Percentiles rank a stretch among this genome's conserved stretches.
Evolutionary conservation across 2,329 filamentous ascomycete genomes (phyloP).

Genomic region (Bimuria novae-zelandiae): DNA sequence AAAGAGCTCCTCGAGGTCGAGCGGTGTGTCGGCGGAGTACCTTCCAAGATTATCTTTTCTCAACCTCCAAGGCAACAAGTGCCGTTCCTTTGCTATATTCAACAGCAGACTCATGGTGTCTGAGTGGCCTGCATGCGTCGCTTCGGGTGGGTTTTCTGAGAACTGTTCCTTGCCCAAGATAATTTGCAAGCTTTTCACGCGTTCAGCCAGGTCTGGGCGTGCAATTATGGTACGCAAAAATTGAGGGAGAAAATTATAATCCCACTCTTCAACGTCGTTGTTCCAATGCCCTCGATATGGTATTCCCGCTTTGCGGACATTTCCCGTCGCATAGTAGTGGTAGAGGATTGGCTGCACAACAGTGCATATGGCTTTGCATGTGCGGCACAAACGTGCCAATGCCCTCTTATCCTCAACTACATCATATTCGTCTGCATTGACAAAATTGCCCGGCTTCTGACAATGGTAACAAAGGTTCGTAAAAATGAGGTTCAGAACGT

Average conservation of each 20-base stretch:
- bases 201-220: not conserved
- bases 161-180: not conserved
- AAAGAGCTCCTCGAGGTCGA: not conserved
- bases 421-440: not conserved
- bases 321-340: not conserved
- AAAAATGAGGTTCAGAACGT: not conserved
- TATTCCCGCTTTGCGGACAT: not conserved
- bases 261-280: not conserved
- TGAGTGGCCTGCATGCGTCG: not conserved
- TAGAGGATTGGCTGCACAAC: conserved; percentile 2
- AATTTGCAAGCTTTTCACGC: not conserved
- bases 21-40: not conserved
- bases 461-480: not conserved
- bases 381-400: not conserved
- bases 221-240: not conserved
- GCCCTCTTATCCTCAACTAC: not conserved
- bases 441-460: not conserved
- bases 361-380: not conserved
- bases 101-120: not conserved
- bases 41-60: not conserved
- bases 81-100: not conserved
- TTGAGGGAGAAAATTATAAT: not conserved
- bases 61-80: conserved; percentile 1
- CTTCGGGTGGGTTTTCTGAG: not conserved
- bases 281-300: not conserved